Evolutionary conservation across 495 filamentous ascomycete species (phyloP).

Genomic region (Immersiella caudata): DNA sequence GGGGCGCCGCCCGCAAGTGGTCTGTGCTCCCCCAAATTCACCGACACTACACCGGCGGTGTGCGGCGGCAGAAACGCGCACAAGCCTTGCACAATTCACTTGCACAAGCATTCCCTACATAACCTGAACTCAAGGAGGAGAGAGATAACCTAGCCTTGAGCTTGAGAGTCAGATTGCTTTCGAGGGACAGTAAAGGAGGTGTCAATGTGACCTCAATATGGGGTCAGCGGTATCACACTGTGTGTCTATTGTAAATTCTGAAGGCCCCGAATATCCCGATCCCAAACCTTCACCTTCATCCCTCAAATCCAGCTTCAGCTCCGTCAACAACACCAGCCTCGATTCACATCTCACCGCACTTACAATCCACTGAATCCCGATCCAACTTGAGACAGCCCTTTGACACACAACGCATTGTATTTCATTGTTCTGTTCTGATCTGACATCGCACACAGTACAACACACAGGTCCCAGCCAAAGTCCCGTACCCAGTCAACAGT

Average conservation of each 20-base stretch:
- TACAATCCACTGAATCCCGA: not conserved
- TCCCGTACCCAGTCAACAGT: not conserved
- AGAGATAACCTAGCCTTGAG: no score
- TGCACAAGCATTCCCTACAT: not conserved
- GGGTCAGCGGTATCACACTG: no score
- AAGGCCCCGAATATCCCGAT: no score
- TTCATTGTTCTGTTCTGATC: not conserved
- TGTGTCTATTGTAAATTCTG: no score
- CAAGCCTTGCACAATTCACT: not conserved
- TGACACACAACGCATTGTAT: no score
- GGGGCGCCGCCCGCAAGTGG: constrained; percentile 25
- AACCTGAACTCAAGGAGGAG: no score
- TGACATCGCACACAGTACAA: not conserved
- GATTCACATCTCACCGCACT: not conserved
- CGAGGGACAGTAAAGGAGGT: no score
- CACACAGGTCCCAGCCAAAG: not conserved
- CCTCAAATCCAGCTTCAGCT: not conserved
- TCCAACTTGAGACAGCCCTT: not conserved
- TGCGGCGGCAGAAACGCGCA: constrained; percentile 5
- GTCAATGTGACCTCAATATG: no score
- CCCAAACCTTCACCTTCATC: no score
- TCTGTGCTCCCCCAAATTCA: constrained; percentile 14
- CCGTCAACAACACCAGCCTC: not conserved
- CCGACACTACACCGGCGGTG: not conserved
- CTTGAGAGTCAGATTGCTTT: no score